phyloP scores from a whole-genome alignment of 2,329 filamentous ascomycete genomes.

The Hypoxylon sp. region DNA sequence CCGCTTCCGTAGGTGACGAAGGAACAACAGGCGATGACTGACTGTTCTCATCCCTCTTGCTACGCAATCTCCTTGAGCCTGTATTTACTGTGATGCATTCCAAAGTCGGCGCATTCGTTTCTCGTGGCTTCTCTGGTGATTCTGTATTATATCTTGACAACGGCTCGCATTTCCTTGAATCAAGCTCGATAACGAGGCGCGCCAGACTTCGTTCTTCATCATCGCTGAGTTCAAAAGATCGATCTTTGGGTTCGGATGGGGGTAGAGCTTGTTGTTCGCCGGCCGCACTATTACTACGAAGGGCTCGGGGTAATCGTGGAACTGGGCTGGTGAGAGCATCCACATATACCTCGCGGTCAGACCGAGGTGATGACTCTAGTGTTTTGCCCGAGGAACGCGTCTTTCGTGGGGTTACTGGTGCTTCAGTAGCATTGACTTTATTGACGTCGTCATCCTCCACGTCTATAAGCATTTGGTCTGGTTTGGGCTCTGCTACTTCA shows the following conservation, averaged over 20 bases:
- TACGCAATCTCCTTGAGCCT: slow-evolving; percentile 20
- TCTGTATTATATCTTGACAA: slow-evolving; percentile 46
- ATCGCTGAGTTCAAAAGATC: slow-evolving; percentile 55
- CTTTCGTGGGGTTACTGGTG: slow-evolving; percentile 40
- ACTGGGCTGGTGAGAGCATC: slow-evolving; percentile 65
- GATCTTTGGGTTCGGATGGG: slow-evolving; percentile 41
- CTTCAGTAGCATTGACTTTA: slow-evolving; percentile 11
- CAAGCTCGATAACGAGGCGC: slow-evolving; percentile 66
- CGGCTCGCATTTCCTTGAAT: slow-evolving; percentile 58
- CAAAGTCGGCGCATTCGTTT: slow-evolving; percentile 16
- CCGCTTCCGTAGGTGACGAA: slow-evolving; percentile 37
- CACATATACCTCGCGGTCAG: slow-evolving; percentile 64
- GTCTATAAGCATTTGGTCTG: background rate
- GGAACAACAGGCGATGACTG: slow-evolving; percentile 29
- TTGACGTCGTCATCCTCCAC: background rate
- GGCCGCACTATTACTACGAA: slow-evolving; percentile 42
- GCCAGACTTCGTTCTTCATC: slow-evolving; percentile 65
- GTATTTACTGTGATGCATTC: slow-evolving; percentile 50
- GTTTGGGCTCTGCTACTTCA: slow-evolving; percentile 9
- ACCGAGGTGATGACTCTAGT: slow-evolving; percentile 59
- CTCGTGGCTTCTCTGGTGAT: slow-evolving; percentile 52
- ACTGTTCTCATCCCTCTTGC: slow-evolving; percentile 33
- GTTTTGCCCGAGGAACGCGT: slow-evolving; percentile 37
- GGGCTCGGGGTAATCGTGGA: slow-evolving; percentile 50
- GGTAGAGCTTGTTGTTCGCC: slow-evolving; percentile 16